Evolutionary conservation across 2,329 filamentous ascomycete species (phyloP).

Genomic region (Rugonectria rugulosa): DNA sequence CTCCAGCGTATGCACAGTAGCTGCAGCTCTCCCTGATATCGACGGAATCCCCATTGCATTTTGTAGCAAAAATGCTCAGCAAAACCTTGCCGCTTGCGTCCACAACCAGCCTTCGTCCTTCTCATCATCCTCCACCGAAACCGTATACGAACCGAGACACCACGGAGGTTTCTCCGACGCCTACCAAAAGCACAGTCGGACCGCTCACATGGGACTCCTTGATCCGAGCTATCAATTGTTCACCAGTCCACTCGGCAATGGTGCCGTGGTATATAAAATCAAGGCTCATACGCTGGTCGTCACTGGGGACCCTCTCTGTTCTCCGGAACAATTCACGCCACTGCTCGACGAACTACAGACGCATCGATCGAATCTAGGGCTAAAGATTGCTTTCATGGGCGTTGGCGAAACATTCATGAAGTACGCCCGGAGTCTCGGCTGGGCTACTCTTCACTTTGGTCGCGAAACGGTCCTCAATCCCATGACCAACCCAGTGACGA

Average conservation of each 20-base stretch:
- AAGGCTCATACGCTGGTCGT: slow-evolving; percentile 25
- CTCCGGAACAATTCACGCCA: slow-evolving; percentile 5
- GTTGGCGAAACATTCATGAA: slow-evolving; percentile 26
- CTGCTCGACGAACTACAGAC: slow-evolving; percentile 26
- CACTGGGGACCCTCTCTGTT: slow-evolving; percentile 30
- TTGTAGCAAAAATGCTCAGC: background rate
- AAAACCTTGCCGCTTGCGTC: slow-evolving; percentile 1
- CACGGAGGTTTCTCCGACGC: slow-evolving; percentile 3
- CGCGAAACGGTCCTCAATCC: slow-evolving; percentile 31
- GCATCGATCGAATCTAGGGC: slow-evolving; percentile 11
- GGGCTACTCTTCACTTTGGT: slow-evolving; percentile 28
- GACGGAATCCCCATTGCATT: slow-evolving; percentile 6
- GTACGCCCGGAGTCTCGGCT: slow-evolving; percentile 16
- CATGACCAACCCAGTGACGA: slow-evolving; percentile 25
- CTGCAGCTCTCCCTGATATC: slow-evolving; percentile 6
- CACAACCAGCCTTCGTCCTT: background rate
- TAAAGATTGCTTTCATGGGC: slow-evolving; percentile 30
- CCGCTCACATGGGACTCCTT: slow-evolving; percentile 34
- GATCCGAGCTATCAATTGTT: slow-evolving; percentile 31
- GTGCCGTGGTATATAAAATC: slow-evolving; percentile 29
- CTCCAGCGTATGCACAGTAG: slow-evolving; percentile 2
- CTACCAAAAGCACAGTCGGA: slow-evolving; percentile 27
- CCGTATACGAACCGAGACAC: background rate
- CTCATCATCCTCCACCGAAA: background rate
- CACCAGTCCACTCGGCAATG: slow-evolving; percentile 25